Evolutionary conservation across 1,284 basidiomycete genomes (phyloP), one percentile per base, ranked within the genome.

Genomic region (Tylopilus orsonianus): DNA sequence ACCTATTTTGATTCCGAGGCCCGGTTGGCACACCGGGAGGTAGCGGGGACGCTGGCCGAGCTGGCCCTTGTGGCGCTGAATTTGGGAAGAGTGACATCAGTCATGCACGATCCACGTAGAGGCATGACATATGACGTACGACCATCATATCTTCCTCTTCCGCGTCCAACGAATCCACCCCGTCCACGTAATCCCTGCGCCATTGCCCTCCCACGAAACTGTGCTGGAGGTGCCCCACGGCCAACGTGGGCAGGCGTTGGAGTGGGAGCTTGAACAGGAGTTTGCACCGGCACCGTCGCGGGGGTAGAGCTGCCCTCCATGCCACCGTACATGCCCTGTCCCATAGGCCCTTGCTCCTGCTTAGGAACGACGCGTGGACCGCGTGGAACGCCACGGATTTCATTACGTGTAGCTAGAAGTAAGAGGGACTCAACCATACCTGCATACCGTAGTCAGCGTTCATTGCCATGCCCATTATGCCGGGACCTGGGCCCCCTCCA

Each of bases 1-100:
- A 91, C 64, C 89, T 89, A 64, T 89, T 90, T 63, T 87, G 85
- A 64, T 90, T 91, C 37, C 89, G 76, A 9, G 89, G 89, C 2
- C 90, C 90, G 0, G 89, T 92, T 0, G 89, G 89, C 19, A 92
- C 88, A 54, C 83, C 83, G 14, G 89, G 87, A 4, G 89, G 89
- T 1, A 90, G 75, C 22, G 87, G 88, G 0, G 88, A 90, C 4
- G 87, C 83, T 14, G 89, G 83, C 43, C 88, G 78, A 30, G 80
- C 79, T 40, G 85, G 83, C n/a, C 70, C 73, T 52, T 70, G 67
- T 12, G 77, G 74, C 33, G 70, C 73, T 64, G 56, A 58, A 66
- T 51, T 44, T 44, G 44, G 44, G 43, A 54, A 37, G 26, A 44
- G 3, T n/a, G n/a, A 26, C 26, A 26, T 26, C 26, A 26, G 10